Evolutionary conservation across 768 basidiomycete genomes (phyloP).

Genomic region (Boletus subparvulus): DNA sequence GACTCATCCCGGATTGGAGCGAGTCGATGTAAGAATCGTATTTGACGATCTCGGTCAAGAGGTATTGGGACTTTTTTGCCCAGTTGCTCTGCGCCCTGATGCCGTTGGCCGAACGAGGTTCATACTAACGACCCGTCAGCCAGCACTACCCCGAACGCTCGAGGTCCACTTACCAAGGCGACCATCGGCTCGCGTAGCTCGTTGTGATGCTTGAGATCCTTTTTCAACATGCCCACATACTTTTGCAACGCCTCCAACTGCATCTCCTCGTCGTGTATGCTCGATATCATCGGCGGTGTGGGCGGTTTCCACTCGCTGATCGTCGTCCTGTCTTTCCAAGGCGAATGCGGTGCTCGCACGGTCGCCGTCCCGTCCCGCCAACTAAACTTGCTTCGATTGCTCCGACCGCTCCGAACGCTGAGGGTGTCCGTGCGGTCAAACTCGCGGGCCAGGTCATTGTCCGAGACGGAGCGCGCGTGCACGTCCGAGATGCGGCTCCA

Average conservation of each 20-base stretch:
- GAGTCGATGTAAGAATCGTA: slow-evolving; percentile 95
- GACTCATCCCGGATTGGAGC: slow-evolving; percentile 74
- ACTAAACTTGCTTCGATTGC: slow-evolving; percentile 69
- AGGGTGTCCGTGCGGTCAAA: slow-evolving; percentile 57
- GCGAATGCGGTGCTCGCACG: slow-evolving; percentile 64
- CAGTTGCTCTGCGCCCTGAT: slow-evolving; percentile 84
- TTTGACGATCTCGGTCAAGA: slow-evolving; percentile 91
- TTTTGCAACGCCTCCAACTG: slow-evolving; percentile 88
- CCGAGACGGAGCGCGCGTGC: slow-evolving; percentile 55
- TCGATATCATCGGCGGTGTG: slow-evolving; percentile 77
- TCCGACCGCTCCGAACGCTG: slow-evolving; percentile 76
- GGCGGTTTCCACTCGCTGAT: slow-evolving; percentile 97
- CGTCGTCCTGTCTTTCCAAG: slow-evolving; percentile 70
- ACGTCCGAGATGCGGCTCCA: slow-evolving; percentile 80
- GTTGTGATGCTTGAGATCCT: slow-evolving; percentile 81
- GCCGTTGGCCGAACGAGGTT: slow-evolving; percentile 69
- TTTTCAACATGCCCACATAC: slow-evolving; percentile 73
- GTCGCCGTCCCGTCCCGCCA: slow-evolving; percentile 69
- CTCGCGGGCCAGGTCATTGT: slow-evolving; percentile 51
- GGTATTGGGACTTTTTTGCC: slow-evolving; percentile 87
- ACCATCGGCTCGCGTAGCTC: slow-evolving; percentile 81
- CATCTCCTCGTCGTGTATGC: slow-evolving; percentile 86
- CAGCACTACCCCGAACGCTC: neutral
- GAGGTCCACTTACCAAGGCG: slow-evolving; percentile 51
- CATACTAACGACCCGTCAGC: slow-evolving; percentile 46